Evolutionary conservation across 2,329 filamentous ascomycete species (phyloP).

Genomic region (Whalleya microplaca): DNA sequence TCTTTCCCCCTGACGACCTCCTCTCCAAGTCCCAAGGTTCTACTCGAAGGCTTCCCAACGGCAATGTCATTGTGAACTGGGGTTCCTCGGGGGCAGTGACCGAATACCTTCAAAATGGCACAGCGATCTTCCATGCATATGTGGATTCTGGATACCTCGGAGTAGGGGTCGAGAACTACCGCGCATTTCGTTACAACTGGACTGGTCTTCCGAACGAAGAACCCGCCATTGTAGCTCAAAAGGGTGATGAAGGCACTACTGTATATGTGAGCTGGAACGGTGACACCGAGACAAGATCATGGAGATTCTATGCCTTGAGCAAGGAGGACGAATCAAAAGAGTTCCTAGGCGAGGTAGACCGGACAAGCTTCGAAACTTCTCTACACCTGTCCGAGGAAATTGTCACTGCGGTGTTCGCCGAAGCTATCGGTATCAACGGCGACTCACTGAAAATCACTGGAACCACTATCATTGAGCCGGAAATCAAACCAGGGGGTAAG

Average conservation of each 20-base stretch:
- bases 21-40: constrained; percentile 51
- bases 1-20: constrained; percentile 52
- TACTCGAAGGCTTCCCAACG: constrained; percentile 40
- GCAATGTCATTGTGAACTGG: constrained; percentile 53
- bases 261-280: constrained; percentile 60
- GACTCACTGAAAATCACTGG: constrained; percentile 26
- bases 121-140: constrained; percentile 45
- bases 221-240: constrained; percentile 33
- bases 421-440: constrained; percentile 30
- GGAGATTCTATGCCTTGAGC: constrained; percentile 53
- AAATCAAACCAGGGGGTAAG: constrained; percentile 28
- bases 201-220: constrained; percentile 49
- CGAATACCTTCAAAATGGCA: constrained; percentile 43
- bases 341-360: constrained; percentile 43
- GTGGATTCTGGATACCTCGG: constrained; percentile 34
- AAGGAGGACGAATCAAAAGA: constrained; percentile 40
- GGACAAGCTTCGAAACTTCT: constrained; percentile 50
- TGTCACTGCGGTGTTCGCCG: constrained; percentile 27
- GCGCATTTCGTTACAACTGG: constrained; percentile 38
- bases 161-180: constrained; percentile 30
- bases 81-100: constrained; percentile 53
- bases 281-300: constrained; percentile 48
- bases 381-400: constrained; percentile 18
- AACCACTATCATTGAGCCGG: constrained; percentile 29
- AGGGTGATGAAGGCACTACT: constrained; percentile 24